Base-by-base conservation (phyloP, 2,329 filamentous ascomycete genomes). In the Ilyonectria mors-panacis region DNA sequence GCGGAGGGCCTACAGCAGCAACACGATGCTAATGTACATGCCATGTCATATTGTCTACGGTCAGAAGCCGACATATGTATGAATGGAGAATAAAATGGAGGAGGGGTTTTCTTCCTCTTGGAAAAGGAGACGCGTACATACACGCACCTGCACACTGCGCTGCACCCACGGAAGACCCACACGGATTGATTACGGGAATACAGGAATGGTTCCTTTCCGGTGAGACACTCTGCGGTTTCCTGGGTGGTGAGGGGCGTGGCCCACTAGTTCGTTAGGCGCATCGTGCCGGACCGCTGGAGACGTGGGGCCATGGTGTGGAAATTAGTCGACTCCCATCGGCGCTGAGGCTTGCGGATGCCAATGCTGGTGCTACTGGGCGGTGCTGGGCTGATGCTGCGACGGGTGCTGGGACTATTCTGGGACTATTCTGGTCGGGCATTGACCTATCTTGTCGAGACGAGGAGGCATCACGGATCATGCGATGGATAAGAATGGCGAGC, bases 31-130 rank as follows among this genome's bases (percentile, higher is more conserved):
- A 71, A 79, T 83, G 80, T 88, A 87, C 68, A 89, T 89, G 87
- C 86, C 86, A 9, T 79, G 88, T 70, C 83, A 87, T 73, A 81
- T 88, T 58, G 79, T 88, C 13, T 88, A 86, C 70, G 87, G 83
- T 17, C 87, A 89, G 76, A 88, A 85, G 75, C 85, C 87, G 37
- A 56, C 67, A 39, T 71, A 66, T 56, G 53, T 45, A 54, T 26
- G 33, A 48, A 23, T 33, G 23, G n/a, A 33, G 42, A 21, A 67
- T 73, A 53, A 53, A 19, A 51, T 23, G 51, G 28, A 39, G 12
- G 44, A 35, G 53, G 50, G 21, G 23, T 30, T 59, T 45, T n/a
- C 30, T n/a, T 42, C 30, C 15, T 42, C 12, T 30, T 23, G 12
- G 33, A 50, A 4, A 39, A 7, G 9, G n/a, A 53, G 50, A 51